Evolutionary conservation across 495 filamentous ascomycete genomes (phyloP).

Genomic region (Lasiosphaeris hirsuta): DNA sequence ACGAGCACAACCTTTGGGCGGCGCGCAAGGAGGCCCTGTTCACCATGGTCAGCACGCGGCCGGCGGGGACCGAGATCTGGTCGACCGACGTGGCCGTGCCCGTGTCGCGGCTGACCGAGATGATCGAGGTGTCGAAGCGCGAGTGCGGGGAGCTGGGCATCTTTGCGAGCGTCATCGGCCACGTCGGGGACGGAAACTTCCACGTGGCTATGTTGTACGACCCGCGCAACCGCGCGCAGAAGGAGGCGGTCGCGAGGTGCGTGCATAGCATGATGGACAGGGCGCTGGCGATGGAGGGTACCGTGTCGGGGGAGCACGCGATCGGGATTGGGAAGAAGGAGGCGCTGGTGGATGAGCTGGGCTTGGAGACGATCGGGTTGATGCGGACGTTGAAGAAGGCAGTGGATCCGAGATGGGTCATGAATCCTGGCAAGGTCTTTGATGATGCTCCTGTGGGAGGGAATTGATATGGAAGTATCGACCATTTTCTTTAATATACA

Average conservation of each 20-base stretch:
- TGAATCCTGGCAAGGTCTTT: constrained; percentile 41
- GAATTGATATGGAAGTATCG: background rate
- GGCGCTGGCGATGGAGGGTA: constrained; percentile 39
- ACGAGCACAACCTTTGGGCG: constrained; percentile 62
- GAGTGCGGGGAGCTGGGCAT: constrained; percentile 59
- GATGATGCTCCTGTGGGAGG: constrained; percentile 8
- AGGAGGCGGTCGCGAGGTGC: constrained; percentile 16
- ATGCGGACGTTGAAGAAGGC: constrained; percentile 32
- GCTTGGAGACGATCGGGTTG: constrained; percentile 27
- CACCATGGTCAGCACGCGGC: constrained; percentile 47
- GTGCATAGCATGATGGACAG: constrained; percentile 30
- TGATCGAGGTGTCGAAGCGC: constrained; percentile 64
- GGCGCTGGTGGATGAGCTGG: constrained; percentile 30
- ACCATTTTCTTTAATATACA: background rate
- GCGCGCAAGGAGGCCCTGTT: constrained; percentile 67
- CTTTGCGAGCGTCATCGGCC: constrained; percentile 70
- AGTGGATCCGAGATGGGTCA: constrained; percentile 33
- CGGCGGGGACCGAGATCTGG: constrained; percentile 57
- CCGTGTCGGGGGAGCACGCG: constrained; percentile 36
- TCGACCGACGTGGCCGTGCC: constrained; percentile 72
- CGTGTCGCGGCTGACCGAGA: constrained; percentile 62
- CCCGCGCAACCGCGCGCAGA: constrained; percentile 21
- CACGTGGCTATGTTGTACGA: constrained; percentile 36
- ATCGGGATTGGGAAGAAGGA: constrained; percentile 38
- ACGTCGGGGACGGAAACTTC: constrained; percentile 55